Percentiles rank a stretch among this genome's conserved stretches.
phyloP scores from a whole-genome alignment of 805 yeast species.

The Teunomyces lycoperdinae region DNA sequence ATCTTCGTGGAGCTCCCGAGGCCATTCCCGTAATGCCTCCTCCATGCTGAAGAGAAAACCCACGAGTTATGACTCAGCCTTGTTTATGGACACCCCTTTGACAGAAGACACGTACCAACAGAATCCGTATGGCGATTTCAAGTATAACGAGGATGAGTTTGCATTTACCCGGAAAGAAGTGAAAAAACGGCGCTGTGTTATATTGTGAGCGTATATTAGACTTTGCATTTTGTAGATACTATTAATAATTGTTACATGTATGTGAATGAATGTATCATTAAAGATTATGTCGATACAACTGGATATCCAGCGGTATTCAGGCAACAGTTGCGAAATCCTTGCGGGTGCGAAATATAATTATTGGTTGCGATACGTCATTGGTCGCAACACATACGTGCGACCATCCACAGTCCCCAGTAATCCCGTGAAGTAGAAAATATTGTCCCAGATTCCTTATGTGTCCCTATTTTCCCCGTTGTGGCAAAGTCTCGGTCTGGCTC shows the following conservation, averaged over 20 bases:
- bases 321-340: too few species aligned
- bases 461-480: too few species aligned
- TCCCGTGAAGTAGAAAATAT: too few species aligned
- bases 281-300: too few species aligned
- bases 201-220: conserved; percentile 19
- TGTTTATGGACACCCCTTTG: conserved; percentile 39
- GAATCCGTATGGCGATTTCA: conserved; percentile 37
- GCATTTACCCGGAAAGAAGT: conserved; percentile 35
- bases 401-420: too few species aligned
- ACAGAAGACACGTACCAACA: conserved; percentile 32
- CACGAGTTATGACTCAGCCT: conserved; percentile 34
- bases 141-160: conserved; percentile 41
- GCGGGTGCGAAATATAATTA: too few species aligned
- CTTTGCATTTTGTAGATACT: not conserved
- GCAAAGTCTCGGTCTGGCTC: too few species aligned
- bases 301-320: too few species aligned
- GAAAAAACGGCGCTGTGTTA: conserved; percentile 32
- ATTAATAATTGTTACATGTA: not conserved
- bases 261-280: not conserved
- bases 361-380: too few species aligned
- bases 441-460: too few species aligned
- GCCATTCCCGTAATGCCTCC: conserved; percentile 22
- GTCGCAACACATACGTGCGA: too few species aligned
- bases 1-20: conserved; percentile 9
- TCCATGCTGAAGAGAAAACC: conserved; percentile 27